A percentile compares a stretch with the other conserved stretches of the same genome.
Evolutionary conservation across 2,329 filamentous ascomycete species (phyloP).

Genomic region (Chrysoporthe puriensis): DNA sequence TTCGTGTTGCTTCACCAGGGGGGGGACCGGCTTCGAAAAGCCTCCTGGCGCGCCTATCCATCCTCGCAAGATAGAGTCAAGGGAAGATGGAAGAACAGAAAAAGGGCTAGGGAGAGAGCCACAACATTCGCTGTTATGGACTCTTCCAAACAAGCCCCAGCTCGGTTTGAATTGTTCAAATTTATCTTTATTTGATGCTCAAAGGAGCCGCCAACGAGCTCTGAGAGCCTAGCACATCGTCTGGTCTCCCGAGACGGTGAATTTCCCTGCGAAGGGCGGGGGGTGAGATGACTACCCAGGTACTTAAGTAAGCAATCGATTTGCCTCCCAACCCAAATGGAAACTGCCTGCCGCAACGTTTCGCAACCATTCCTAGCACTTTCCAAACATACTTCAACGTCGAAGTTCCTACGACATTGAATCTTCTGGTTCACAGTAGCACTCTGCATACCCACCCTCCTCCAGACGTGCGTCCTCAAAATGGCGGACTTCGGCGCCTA

Average conservation of each 20-base stretch:
- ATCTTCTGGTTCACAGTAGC: too few species aligned
- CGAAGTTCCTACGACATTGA: too few species aligned
- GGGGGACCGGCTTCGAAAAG: not conserved
- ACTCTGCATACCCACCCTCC: not conserved
- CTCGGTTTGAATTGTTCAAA: not conserved
- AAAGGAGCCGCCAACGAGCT: too few species aligned
- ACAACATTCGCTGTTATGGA: not conserved
- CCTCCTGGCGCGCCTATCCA: not conserved
- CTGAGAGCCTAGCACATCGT: too few species aligned
- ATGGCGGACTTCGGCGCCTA: slow-evolving; percentile 68
- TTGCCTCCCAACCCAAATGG: not conserved
- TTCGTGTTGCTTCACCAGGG: too few species aligned
- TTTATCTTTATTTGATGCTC: too few species aligned
- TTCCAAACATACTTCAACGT: not conserved
- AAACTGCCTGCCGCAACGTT: slow-evolving; percentile 8
- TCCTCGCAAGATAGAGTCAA: not conserved
- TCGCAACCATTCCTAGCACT: slow-evolving; percentile 6
- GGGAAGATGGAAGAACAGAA: too few species aligned
- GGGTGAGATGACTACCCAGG: not conserved
- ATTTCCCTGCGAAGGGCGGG: too few species aligned
- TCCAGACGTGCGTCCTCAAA: slow-evolving; percentile 25
- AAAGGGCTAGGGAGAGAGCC: too few species aligned
- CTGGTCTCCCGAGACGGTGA: too few species aligned
- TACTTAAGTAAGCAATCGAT: slow-evolving; percentile 7
- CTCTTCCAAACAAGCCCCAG: not conserved